Evolutionary conservation across 192 early-diverging fungal species (phyloP), one percentile per base, ranked within the genome.

Genomic region (Mortierella alpina): DNA sequence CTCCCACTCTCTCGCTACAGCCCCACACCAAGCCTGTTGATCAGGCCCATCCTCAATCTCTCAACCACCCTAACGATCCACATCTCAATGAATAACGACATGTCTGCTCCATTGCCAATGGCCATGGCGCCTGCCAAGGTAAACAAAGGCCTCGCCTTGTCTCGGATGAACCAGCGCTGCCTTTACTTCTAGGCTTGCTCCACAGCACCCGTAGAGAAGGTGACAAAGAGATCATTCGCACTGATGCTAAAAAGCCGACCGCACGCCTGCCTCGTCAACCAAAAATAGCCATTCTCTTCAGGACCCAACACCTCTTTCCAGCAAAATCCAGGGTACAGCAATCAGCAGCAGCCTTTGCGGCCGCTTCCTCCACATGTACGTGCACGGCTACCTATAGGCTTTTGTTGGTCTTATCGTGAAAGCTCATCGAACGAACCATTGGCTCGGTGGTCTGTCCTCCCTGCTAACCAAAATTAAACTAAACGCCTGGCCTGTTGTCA

Each of bases 351-450:
- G 5, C 76, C 76, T 15, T 50, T 79, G 39, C 69, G 76, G 49
- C 69, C 76, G 1, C 55, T 79, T 52, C 64, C 76, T 44, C 39
- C 69, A 17, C 76, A 79, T 79, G 76, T 79, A 79, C 44, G 69
- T 63, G 0, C 12, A 11, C 53, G 23, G 10, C 31, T 49, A 17
- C 23, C 51, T 22, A 31, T 13, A 23, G 15, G 9, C 13, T 44
- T n/a, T 17, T 57, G 8, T 17, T 14, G 2, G 51, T 52, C 41
- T 68, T 50, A 15, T 41, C 2, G 23, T 59, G 10, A 7, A 13
- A 42, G 18, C 13, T 39, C 9, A 41, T 14, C 14, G 47, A 13
- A n/a, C 45, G 22, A 1, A 7, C 45, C 22, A 7, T 51, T 49
- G 7, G 59, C 44, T 22, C 18, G 17, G 31, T 31, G 31, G 31